Evolutionary conservation across 139 green algal species (phyloP), one percentile per base, ranked within the genome.

Genomic region (Chlorella sp.): DNA sequence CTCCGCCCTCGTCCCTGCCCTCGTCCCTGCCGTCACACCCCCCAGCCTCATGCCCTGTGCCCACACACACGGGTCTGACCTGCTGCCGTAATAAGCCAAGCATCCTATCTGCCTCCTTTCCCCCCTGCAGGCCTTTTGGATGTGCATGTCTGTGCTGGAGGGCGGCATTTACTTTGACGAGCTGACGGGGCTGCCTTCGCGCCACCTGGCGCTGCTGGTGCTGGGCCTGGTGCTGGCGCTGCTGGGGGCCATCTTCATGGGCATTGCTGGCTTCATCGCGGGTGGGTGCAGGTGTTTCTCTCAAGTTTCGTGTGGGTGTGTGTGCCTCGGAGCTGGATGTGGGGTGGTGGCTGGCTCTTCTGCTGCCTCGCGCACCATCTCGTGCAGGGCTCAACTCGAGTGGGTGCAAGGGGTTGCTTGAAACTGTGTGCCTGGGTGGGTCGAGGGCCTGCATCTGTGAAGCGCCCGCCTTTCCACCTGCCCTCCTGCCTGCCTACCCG

Each of bases 111-210:
- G 36, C 30, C 34, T 36, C 34, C 19, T 34, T 4, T 24, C 19
- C 36, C 32, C 75, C 36, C 88, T 86, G 86, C 92, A 94, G 82
- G 92, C 92, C 60, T 95, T 92, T n/a, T 95, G 92, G 92, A 94
- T 94, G 90, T 86, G 61, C 53, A 94, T 93, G 92, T 87, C 69
- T 68, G 92, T 95, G 42, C 37, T 95, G 26, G 83, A 93, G 88
- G 92, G 92, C 68, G 90, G 90, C 69, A 89, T 95, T 78, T 95
- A 95, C 89, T 95, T 95, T 89, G 83, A 94, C 34, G 92, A 95
- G 86, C 89, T 95, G 73, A 53, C 57, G 24, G 73, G 39, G 68
- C 87, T 94, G 86, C n/a, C 81, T 3, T 76, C 42, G 2, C 36
- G 82, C 39, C 61, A 85, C 64, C 81, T 93, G 28, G 64, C n/a